Evolutionary conservation across 2,329 filamentous ascomycete genomes (phyloP).

Genomic region (Xenoacremonium recifei): DNA sequence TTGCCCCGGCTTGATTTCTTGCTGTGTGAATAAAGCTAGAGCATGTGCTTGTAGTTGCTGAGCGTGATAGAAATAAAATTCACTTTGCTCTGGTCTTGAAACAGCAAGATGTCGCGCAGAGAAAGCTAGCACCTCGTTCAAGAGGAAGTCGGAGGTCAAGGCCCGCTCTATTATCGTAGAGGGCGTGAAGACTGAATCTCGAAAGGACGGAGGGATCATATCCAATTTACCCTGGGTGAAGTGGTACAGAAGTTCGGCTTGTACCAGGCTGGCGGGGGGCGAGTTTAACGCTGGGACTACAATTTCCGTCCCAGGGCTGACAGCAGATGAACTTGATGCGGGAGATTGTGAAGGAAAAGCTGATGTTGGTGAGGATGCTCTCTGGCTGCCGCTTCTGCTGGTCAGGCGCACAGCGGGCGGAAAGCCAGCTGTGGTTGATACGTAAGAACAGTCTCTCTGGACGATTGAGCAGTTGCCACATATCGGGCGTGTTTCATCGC

Average conservation of each 20-base stretch:
- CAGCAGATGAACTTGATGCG: neutral
- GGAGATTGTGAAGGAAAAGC: neutral
- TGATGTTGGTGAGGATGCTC: neutral
- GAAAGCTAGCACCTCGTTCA: constrained; percentile 39
- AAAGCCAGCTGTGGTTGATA: neutral
- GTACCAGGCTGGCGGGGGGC: constrained; percentile 4
- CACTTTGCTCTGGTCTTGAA: constrained; percentile 3
- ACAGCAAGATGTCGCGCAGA: constrained; percentile 36
- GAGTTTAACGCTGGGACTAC: constrained; percentile 21
- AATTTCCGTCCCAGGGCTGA: neutral
- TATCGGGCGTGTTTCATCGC: neutral
- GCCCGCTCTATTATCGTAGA: constrained; percentile 1
- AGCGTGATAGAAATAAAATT: constrained; percentile 30
- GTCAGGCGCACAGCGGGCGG: neutral
- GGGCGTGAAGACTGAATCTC: constrained; percentile 1
- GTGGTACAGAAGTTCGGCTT: constrained; percentile 25
- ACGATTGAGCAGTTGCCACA: neutral
- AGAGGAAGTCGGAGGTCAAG: constrained; percentile 25
- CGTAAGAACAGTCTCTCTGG: neutral
- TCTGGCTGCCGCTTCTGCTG: neutral
- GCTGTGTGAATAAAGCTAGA: constrained; percentile 28
- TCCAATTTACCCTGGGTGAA: neutral
- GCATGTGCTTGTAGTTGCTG: constrained; percentile 35
- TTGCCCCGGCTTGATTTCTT: constrained; percentile 12
- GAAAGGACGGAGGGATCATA: neutral